Evolutionary conservation across 768 basidiomycete species (phyloP).

Genomic region (Neoboletus magnificus): DNA sequence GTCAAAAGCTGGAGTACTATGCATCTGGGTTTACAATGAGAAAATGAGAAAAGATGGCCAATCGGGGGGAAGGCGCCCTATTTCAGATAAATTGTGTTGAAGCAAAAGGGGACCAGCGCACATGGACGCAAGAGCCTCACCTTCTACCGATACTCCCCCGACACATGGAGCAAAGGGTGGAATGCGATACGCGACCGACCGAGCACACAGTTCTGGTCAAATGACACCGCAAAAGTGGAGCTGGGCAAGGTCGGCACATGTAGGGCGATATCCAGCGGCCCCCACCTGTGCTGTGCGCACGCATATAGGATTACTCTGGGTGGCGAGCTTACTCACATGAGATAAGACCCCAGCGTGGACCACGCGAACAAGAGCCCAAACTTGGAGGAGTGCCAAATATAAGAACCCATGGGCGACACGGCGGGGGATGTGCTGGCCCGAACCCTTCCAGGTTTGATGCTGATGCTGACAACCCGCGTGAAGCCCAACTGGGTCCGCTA

Average conservation of each 20-base stretch:
- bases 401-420: neutral
- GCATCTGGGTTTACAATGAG: neutral
- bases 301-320: neutral
- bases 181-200: neutral
- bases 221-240: neutral
- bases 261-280: neutral
- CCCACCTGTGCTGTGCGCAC: neutral
- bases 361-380: neutral
- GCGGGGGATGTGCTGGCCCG: neutral
- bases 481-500: neutral
- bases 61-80: neutral
- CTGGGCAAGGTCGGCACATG: neutral
- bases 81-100: neutral
- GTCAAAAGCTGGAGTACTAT: neutral
- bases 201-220: neutral
- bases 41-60: constrained; percentile 1
- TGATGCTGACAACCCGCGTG: neutral
- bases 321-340: neutral
- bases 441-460: neutral
- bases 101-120: neutral
- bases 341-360: neutral
- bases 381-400: neutral
- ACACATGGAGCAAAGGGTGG: neutral
- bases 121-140: neutral
- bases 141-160: neutral